Evolutionary conservation across 192 early-diverging fungal genomes (phyloP), one percentile per base, ranked within the genome.

Genomic region (Spizellomyces punctatus): DNA sequence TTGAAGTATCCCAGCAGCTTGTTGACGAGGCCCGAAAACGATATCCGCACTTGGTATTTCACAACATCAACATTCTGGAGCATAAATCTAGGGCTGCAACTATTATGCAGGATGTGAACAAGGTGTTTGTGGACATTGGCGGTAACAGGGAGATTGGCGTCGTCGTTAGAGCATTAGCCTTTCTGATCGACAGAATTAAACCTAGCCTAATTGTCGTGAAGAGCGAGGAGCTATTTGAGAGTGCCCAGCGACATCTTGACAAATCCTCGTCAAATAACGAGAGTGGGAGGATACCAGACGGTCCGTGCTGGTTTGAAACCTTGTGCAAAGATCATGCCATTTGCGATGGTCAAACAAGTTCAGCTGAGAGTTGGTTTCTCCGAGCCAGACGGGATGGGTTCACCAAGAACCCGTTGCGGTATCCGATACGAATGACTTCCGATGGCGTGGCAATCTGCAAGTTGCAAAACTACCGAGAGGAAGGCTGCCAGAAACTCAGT

Each of bases 1-100:
- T 69, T 43, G 67, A 69, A 46, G 46, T 69, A 10, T 69, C 67
- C 8, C 36, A 12, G 5, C 7, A 14, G 43, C 56, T 69, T n/a
- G 67, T 69, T n/a, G 57, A 58, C 55, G 67, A 69, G 1, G 67
- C 67, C 10, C 67, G 67, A 10, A 58, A 57, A 44, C 10, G 67
- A 16, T 57, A 58, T 21, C 67, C 67, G 6, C 16, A 21, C 41
- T 42, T 69, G 44, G 12, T 12, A 8, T 69, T 69, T 58, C 55
- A 69, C 19, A 42, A 41, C 8, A 22, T 69, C 27, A 46, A 69
- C 27, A 48, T 58, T 12, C 19, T 69, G 8, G 55, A 69, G 16
- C 27, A 69, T 48, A 14, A 22, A 10, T 8, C 56, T 36, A 52
- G 67, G 7, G 56, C 57, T n/a, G 36, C 36, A 22, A 41, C 10